Conservation (phyloP, 2,329 filamentous ascomycete species). For the Acrocalymma vagum region DNA sequence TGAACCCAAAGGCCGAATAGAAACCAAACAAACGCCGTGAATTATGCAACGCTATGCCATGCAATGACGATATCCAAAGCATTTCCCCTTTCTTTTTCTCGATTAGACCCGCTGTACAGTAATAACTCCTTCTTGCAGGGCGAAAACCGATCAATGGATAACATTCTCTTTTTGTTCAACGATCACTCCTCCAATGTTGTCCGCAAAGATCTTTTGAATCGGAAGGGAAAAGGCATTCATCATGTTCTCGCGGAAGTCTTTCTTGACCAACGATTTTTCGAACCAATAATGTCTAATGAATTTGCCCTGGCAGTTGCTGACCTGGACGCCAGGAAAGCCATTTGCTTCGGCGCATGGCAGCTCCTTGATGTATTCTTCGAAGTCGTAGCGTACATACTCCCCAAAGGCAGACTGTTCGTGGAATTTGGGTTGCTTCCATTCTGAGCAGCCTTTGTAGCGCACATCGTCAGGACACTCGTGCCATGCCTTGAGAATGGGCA, state of each 20-base stretch:
- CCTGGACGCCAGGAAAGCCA: slow-evolving; percentile 44
- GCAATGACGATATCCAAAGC: slow-evolving; percentile 9
- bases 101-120: slow-evolving; percentile 23
- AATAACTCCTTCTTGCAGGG: slow-evolving; percentile 40
- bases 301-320: slow-evolving; percentile 46
- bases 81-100: not conserved
- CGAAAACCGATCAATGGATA: slow-evolving; percentile 35
- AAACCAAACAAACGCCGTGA: slow-evolving; percentile 25
- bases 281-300: slow-evolving; percentile 50
- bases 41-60: slow-evolving; percentile 33
- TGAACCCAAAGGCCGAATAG: slow-evolving; percentile 5
- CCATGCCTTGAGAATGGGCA: slow-evolving; percentile 61
- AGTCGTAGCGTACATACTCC: slow-evolving; percentile 50
- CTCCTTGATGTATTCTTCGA: slow-evolving; percentile 47
- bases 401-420: slow-evolving; percentile 51
- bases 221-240: slow-evolving; percentile 48
- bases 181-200: slow-evolving; percentile 35
- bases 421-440: slow-evolving; percentile 48
- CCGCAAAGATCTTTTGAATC: slow-evolving; percentile 44
- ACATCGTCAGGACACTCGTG: slow-evolving; percentile 48
- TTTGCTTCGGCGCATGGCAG: slow-evolving; percentile 49
- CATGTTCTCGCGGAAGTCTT: slow-evolving; percentile 44
- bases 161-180: slow-evolving; percentile 39
- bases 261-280: slow-evolving; percentile 43
- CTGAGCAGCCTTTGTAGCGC: slow-evolving; percentile 45